Percentiles rank a stretch among this genome's conserved stretches.
These are phyloP conservation scores for Scheffersomyces insectosa DNA, from an alignment of 1,139 yeast species.

Conservation along the genomic window DNA sequence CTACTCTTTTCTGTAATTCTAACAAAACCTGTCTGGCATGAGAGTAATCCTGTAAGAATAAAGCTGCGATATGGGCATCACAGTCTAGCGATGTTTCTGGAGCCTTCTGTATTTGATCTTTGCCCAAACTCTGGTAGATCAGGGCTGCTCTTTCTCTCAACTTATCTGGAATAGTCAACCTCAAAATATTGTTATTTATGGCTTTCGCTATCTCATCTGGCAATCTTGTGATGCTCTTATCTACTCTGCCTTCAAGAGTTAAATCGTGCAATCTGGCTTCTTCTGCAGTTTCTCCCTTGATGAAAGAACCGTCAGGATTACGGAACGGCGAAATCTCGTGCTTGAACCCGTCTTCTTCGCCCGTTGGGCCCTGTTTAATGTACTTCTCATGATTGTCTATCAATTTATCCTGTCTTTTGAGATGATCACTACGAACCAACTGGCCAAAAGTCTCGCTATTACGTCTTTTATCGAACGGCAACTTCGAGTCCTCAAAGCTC, in stretches of 20 bases:
- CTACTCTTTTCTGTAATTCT: slow-evolving; percentile 63
- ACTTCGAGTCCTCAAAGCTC: slow-evolving; percentile 3
- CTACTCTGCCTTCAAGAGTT: slow-evolving; percentile 50
- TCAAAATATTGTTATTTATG: slow-evolving; percentile 60
- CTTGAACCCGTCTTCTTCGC: slow-evolving; percentile 3
- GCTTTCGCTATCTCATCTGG: slow-evolving; percentile 56
- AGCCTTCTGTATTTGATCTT: slow-evolving; percentile 54
- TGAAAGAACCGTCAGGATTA: slow-evolving; percentile 38
- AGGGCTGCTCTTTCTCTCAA: slow-evolving; percentile 57
- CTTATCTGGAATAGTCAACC: slow-evolving; percentile 53
- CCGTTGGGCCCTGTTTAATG: slow-evolving; percentile 2
- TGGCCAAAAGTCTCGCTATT: slow-evolving; percentile 46
- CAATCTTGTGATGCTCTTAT: slow-evolving; percentile 44
- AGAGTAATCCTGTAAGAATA: slow-evolving; percentile 85
- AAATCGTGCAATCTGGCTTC: slow-evolving; percentile 56
- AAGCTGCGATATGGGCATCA: slow-evolving; percentile 79
- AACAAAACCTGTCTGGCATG: slow-evolving; percentile 63
- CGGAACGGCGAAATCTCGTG: slow-evolving; percentile 32
- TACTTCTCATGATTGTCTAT: slow-evolving; percentile 6
- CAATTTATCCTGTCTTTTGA: slow-evolving; percentile 19
- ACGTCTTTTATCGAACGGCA: slow-evolving; percentile 33
- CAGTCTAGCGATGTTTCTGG: slow-evolving; percentile 60
- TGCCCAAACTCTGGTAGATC: slow-evolving; percentile 49
- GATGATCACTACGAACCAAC: slow-evolving; percentile 42
- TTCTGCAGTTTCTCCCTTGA: slow-evolving; percentile 45